Conservation (phyloP, 2,329 filamentous ascomycete species). For the Aspergillus puulaauensis region DNA sequence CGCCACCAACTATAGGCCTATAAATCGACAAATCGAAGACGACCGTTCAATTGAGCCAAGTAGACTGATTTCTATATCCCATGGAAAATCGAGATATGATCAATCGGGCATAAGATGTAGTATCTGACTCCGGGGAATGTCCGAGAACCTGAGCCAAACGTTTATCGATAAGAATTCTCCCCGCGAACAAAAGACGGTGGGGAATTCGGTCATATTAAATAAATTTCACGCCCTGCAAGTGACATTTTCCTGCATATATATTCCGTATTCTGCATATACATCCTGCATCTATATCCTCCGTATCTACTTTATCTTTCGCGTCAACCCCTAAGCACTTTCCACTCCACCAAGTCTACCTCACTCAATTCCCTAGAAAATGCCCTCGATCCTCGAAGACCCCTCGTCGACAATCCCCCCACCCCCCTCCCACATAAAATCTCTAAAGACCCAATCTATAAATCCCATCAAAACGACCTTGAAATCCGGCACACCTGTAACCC, state of each 20-base stretch:
- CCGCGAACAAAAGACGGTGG: too few relatives aligned
- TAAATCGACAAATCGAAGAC: too few relatives aligned
- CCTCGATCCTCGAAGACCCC: conserved; percentile 38
- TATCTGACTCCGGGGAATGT: too few relatives aligned
- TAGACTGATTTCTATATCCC: too few relatives aligned
- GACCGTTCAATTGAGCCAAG: too few relatives aligned
- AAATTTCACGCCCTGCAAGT: not conserved
- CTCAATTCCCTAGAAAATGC: conserved; percentile 24
- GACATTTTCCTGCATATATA: not conserved
- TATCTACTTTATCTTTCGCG: not conserved
- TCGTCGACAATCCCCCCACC: conserved; percentile 21
- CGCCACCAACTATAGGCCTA: too few relatives aligned
- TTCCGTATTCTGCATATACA: too few relatives aligned
- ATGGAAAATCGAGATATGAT: too few relatives aligned
- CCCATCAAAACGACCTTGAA: conserved; percentile 28
- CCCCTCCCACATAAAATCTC: conserved; percentile 20
- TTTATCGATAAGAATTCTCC: not conserved
- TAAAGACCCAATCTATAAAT: conserved; percentile 11
- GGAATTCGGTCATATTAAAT: not conserved
- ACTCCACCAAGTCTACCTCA: too few relatives aligned
- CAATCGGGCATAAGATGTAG: too few relatives aligned
- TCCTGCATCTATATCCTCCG: not conserved
- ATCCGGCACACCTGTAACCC: conserved; percentile 21
- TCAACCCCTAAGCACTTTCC: too few relatives aligned
- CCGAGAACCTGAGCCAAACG: not conserved